Conservation (phyloP, 2,329 filamentous ascomycete species). For the Alternaria sp. region DNA sequence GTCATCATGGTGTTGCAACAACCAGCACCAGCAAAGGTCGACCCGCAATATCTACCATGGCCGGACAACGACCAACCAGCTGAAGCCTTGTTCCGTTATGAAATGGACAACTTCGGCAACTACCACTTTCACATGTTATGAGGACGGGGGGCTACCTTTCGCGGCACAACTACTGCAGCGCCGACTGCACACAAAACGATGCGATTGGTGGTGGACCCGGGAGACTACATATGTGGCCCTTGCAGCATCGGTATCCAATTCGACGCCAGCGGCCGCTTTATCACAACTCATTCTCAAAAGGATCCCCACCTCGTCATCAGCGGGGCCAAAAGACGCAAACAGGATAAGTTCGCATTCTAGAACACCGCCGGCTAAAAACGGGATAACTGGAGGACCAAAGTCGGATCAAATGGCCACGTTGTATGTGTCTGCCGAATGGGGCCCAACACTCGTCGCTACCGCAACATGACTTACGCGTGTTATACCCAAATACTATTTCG, state of each 20-base stretch:
- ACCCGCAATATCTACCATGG: slow-evolving; percentile 5
- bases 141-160: not conserved
- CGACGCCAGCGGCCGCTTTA: not conserved
- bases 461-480: not conserved
- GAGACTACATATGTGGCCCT: too few relatives aligned
- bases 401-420: not conserved
- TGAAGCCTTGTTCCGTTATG: slow-evolving; percentile 1
- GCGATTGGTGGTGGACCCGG: not conserved
- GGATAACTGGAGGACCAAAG: not conserved
- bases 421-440: not conserved
- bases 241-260: too few relatives aligned
- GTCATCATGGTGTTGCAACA: not conserved
- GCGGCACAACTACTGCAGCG: not conserved
- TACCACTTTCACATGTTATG: slow-evolving; percentile 1
- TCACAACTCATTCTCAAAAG: not conserved
- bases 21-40: not conserved
- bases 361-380: not conserved
- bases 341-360: not conserved
- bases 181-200: not conserved
- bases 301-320: not conserved
- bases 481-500: not conserved
- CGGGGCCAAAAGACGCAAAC: not conserved
- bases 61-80: not conserved
- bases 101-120: not conserved
- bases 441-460: not conserved